phyloP scores from a whole-genome alignment of 148 eudicot genomes.

The Heliamphora exappendiculata region DNA sequence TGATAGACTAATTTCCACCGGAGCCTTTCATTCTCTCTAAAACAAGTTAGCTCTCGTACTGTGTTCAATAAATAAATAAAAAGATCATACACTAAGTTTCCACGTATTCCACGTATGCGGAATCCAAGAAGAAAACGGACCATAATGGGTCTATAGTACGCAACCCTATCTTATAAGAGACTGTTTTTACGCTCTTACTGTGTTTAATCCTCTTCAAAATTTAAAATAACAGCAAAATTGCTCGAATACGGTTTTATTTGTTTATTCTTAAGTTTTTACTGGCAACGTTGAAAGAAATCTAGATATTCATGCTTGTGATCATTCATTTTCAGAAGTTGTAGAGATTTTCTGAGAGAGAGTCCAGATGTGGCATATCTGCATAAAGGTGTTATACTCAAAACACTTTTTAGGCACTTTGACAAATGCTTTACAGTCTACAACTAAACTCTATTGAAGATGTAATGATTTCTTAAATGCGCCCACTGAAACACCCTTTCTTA shows the following conservation, averaged over 20 bases:
- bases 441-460: neutral
- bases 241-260: neutral
- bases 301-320: neutral
- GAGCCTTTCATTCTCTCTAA: too few relatives aligned
- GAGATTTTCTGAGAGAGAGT: neutral
- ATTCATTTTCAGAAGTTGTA: neutral
- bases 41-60: too few relatives aligned
- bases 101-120: too few relatives aligned
- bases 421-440: neutral
- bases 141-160: too few relatives aligned
- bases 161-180: neutral
- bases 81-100: too few relatives aligned
- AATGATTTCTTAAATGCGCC: neutral
- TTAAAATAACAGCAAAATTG: neutral
- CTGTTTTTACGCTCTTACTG: neutral
- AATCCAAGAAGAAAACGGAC: too few relatives aligned
- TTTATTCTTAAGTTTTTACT: neutral
- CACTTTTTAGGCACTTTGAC: neutral
- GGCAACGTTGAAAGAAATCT: neutral
- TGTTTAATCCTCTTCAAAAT: neutral
- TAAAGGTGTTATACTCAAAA: neutral
- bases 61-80: too few relatives aligned
- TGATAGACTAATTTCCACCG: too few relatives aligned
- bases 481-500: neutral
- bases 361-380: neutral